Evolutionary conservation across 106 monocot species (phyloP).

Genomic region (Platanthera zijinensis): DNA sequence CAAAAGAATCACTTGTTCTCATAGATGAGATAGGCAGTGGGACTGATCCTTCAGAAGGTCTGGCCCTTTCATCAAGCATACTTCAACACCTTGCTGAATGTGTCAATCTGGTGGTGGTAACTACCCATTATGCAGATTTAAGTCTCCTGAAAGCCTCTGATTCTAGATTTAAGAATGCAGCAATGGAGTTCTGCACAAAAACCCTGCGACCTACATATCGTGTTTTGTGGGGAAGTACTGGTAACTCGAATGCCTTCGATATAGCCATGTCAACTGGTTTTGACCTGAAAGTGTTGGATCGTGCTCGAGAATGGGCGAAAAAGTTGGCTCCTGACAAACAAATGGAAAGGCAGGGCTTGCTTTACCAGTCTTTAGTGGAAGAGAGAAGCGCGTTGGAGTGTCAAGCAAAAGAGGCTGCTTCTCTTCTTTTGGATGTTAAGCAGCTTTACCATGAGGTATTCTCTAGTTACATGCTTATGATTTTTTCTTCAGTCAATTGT

Average conservation of each 20-base stretch:
- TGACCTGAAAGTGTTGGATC: constrained; percentile 56
- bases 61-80: constrained; percentile 83
- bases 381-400: constrained; percentile 52
- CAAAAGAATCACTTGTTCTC: constrained; percentile 64
- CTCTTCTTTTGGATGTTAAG: constrained; percentile 52
- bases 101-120: constrained; percentile 54
- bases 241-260: constrained; percentile 81
- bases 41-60: constrained; percentile 87
- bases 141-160: constrained; percentile 45
- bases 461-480: neutral
- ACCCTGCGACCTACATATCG: constrained; percentile 72
- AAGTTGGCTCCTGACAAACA: constrained; percentile 71
- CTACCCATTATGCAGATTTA: constrained; percentile 82
- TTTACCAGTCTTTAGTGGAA: constrained; percentile 59
- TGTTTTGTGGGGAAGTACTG: constrained; percentile 77
- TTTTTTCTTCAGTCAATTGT: neutral
- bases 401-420: constrained; percentile 57
- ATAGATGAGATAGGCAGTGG: constrained; percentile 87
- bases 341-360: constrained; percentile 64
- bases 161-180: constrained; percentile 85
- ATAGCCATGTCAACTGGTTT: constrained; percentile 84
- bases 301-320: constrained; percentile 67
- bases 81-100: constrained; percentile 47
- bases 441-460: constrained; percentile 60
- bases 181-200: constrained; percentile 79